Base-by-base conservation (phyloP, 2,329 filamentous ascomycete species). In the Alternaria longipes region DNA sequence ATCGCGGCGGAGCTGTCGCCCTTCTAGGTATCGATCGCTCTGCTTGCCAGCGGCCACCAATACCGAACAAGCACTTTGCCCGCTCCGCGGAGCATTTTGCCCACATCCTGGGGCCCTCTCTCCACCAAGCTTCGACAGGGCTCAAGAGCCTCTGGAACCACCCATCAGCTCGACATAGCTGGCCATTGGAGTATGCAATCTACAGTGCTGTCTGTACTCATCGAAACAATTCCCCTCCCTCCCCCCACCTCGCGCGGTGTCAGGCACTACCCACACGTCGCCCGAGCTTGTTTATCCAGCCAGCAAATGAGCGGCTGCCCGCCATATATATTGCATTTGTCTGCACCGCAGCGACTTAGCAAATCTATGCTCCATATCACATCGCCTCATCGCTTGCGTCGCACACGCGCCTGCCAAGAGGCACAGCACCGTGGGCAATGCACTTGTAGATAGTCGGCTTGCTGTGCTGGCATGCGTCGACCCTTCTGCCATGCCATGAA, bases 41-140 rank as follows among this genome's bases (percentile, higher is more conserved):
- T 45, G 49, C 56, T 45, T 50, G 52, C 53, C 58, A 52, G 61
- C 62, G 59, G 54, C 51, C 66, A 44, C 55, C 67, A 62, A 24
- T 44, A 36, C 55, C 38, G 40, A 63, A 64, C 54, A 24, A 52
- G 62, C 46, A 12, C 30, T 5, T 42, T 46, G 24, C 47, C 56
- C 68, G 62, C 54, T 55, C 56, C 49, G 57, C 62, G 45, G 56
- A 51, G 32, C n/a, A 30, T 47, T 36, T 41, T 42, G 57, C 47
- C 62, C 41, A 28, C 54, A 24, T 26, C 16, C 28, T 53, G 57
- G 56, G 40, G 44, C 34, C 47, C 40, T 68, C 52, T 36, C 12
- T 16, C 42, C 28, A 24, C 34, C 18, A 54, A 44, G 20, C 38
- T 38, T 40, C 24, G 26, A n/a, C 58, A 53, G 20, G 26, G 49